Conservation (phyloP, 192 early-diverging fungal species). For the Rhizoclosmatium globosum region DNA sequence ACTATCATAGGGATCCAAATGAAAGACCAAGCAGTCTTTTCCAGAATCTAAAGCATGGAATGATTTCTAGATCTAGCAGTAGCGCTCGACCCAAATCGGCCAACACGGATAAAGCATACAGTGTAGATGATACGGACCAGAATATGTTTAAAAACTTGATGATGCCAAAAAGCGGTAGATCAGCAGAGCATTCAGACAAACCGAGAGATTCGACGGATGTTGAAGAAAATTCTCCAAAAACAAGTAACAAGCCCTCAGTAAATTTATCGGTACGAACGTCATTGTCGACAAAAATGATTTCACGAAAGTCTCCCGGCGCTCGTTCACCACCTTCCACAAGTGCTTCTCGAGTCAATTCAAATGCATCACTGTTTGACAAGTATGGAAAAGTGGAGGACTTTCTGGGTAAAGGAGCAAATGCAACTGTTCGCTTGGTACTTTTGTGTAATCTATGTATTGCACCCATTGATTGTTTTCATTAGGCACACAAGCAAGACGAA, state of each 20-base stretch:
- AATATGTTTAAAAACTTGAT: constrained; percentile 32
- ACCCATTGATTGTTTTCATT: constrained; percentile 4
- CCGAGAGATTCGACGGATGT: neutral
- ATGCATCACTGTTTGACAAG: constrained; percentile 54
- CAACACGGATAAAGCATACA: neutral
- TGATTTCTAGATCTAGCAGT: neutral
- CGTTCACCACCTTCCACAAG: neutral
- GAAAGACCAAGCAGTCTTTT: neutral
- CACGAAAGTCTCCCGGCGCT: neutral
- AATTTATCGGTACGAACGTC: neutral
- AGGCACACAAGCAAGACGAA: constrained; percentile 47
- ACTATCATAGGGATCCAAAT: neutral
- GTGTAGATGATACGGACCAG: constrained; percentile 2
- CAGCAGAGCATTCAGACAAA: neutral
- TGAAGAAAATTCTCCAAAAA: neutral
- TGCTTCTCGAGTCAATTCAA: constrained; percentile 30
- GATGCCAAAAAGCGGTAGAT: constrained; percentile 1
- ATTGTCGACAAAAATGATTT: neutral
- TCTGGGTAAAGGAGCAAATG: constrained; percentile 62
- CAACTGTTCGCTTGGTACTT: constrained; percentile 57
- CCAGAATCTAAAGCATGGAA: neutral
- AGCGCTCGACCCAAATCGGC: neutral
- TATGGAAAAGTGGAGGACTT: constrained; percentile 58
- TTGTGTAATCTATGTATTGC: neutral
- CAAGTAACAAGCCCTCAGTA: neutral